Percentiles rank a stretch among this genome's conserved stretches.
Conservation (phyloP, 2,329 filamentous ascomycete species). For the Verticillium isaacii region DNA sequence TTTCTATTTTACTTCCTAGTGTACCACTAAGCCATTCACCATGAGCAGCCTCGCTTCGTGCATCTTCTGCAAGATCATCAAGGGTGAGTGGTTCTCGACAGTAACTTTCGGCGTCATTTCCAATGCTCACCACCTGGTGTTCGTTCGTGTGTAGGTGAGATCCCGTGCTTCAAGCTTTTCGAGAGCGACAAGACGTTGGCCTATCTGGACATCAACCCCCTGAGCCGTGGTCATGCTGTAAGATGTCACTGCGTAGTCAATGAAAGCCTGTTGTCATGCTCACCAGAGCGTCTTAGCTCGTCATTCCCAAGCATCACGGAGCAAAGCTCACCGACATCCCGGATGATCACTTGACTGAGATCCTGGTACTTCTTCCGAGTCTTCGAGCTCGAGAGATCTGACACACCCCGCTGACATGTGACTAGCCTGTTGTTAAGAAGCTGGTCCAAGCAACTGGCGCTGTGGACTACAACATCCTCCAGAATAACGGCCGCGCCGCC, state of each 20-base stretch:
- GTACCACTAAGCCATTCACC: conserved; percentile 13
- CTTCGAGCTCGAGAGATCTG: neutral
- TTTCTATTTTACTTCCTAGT: neutral
- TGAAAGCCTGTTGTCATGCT: neutral
- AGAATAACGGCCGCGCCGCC: conserved; percentile 90
- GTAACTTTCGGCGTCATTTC: neutral
- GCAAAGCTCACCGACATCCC: conserved; percentile 89
- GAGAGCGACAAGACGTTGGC: conserved; percentile 91
- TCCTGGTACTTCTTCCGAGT: conserved; percentile 55
- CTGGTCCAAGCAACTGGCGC: conserved; percentile 73
- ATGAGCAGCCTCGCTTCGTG: conserved; percentile 59
- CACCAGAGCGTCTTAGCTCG: conserved; percentile 55
- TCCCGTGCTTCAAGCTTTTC: conserved; percentile 93
- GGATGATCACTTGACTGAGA: conserved; percentile 77
- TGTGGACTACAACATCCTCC: conserved; percentile 84
- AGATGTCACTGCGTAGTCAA: conserved; percentile 21
- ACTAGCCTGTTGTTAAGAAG: conserved; percentile 76
- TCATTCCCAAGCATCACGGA: conserved; percentile 94
- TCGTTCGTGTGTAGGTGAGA: conserved; percentile 62
- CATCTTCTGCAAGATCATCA: conserved; percentile 98
- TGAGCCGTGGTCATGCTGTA: conserved; percentile 87
- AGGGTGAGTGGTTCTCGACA: conserved; percentile 49
- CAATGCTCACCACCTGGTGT: neutral
- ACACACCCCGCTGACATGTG: neutral
- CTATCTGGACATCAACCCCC: conserved; percentile 92